Percentiles rank a stretch among this genome's conserved stretches.
Conservation (phyloP, 768 basidiomycete species). For the Rhodosporidiobolus odoratus region DNA sequence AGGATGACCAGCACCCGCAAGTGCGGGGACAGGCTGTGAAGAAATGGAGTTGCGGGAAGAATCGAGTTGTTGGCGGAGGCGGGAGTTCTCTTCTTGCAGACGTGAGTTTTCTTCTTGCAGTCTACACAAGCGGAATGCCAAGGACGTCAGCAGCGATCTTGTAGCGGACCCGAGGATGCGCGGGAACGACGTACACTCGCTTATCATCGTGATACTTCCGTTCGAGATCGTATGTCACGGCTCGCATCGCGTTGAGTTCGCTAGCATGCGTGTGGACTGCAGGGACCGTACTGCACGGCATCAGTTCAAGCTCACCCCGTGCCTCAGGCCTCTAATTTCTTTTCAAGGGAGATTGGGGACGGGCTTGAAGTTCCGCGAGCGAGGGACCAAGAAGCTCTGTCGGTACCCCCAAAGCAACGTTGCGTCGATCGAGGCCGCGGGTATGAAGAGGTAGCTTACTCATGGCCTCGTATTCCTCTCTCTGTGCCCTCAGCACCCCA, state of each 20-base stretch:
- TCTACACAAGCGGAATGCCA: background rate
- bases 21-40: background rate
- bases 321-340: too few relatives aligned
- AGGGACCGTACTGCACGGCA: background rate
- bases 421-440: too few relatives aligned
- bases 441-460: conserved; percentile 52
- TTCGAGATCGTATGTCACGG: conserved; percentile 87
- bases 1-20: background rate
- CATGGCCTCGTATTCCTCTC: conserved; percentile 86
- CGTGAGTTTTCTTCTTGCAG: conserved; percentile 34
- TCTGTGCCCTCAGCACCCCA: conserved; percentile 62
- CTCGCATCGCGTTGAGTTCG: conserved; percentile 82
- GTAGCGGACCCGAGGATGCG: background rate
- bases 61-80: conserved; percentile 43
- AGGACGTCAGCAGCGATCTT: background rate
- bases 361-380: too few relatives aligned
- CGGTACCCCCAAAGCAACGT: too few relatives aligned
- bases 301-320: background rate
- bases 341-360: too few relatives aligned
- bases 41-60: conserved; percentile 14
- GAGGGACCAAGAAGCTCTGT: too few relatives aligned
- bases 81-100: conserved; percentile 39
- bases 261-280: conserved; percentile 62
- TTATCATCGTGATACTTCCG: conserved; percentile 66
- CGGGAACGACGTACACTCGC: conserved; percentile 21